phyloP scores from a whole-genome alignment of 805 yeast species.

The Brettanomyces naardenensis region DNA sequence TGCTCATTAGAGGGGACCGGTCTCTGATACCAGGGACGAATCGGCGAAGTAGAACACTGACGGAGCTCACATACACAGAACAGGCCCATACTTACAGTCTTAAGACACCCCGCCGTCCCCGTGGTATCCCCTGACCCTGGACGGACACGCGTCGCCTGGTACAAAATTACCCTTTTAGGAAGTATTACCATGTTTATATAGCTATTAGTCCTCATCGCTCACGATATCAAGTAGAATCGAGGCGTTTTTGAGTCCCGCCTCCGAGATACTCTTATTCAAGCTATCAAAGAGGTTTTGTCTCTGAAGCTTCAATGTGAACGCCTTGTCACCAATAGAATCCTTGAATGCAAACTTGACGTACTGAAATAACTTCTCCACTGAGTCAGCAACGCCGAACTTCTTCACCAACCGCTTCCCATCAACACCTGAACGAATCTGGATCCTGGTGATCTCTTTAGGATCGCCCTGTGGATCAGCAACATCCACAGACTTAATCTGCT shows the following conservation, averaged over 20 bases:
- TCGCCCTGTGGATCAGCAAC: constrained; percentile 56
- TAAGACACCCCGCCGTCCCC: no score
- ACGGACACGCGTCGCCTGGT: no score
- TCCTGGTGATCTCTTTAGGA: constrained; percentile 52
- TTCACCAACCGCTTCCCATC: constrained; percentile 80
- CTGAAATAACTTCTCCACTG: constrained; percentile 53
- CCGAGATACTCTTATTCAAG: constrained; percentile 52
- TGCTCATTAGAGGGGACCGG: no score
- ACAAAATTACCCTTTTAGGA: no score
- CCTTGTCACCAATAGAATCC: constrained; percentile 30
- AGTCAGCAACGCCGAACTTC: constrained; percentile 52
- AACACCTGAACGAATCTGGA: constrained; percentile 75
- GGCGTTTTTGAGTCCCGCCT: constrained; percentile 77
- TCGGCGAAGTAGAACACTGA: no score
- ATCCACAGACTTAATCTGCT: constrained; percentile 20
- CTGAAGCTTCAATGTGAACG: constrained; percentile 51
- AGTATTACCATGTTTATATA: no score
- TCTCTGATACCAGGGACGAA: no score
- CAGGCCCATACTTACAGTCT: no score
- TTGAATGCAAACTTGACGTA: constrained; percentile 55
- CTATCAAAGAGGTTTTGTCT: constrained; percentile 48
- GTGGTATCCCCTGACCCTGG: no score
- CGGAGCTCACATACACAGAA: no score
- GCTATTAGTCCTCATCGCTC: constrained; percentile 16
- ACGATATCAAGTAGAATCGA: constrained; percentile 60